phyloP scores from a whole-genome alignment of 805 yeast species.

The Schwanniomyces vanrijiae region DNA sequence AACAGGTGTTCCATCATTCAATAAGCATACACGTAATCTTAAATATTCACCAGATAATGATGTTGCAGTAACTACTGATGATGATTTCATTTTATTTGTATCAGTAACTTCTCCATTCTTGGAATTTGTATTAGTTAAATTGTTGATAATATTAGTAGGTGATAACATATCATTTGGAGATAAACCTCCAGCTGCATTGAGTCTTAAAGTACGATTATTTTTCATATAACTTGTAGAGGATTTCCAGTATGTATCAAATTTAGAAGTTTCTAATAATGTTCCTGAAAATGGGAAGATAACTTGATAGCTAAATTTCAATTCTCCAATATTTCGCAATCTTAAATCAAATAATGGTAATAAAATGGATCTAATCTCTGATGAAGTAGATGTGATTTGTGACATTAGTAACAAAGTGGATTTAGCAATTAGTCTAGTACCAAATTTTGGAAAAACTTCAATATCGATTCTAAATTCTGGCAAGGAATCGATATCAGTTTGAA shows the following conservation, averaged over 20 bases:
- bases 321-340: constrained; percentile 80
- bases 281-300: constrained; percentile 90
- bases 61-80: constrained; percentile 86
- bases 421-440: constrained; percentile 90
- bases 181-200: constrained; percentile 39
- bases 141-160: constrained; percentile 26
- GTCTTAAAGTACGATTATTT: constrained; percentile 24
- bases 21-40: constrained; percentile 64
- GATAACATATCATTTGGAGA: constrained; percentile 43
- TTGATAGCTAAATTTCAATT: constrained; percentile 71
- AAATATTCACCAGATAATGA: constrained; percentile 82
- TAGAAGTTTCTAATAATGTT: constrained; percentile 78
- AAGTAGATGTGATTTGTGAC: constrained; percentile 37
- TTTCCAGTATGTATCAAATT: constrained; percentile 97
- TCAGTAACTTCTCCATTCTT: constrained; percentile 7
- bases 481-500: constrained; percentile 78
- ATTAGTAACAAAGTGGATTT: constrained; percentile 77
- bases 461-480: constrained; percentile 65
- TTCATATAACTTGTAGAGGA: constrained; percentile 62
- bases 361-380: constrained; percentile 39
- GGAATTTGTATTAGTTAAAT: constrained; percentile 6
- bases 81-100: constrained; percentile 18
- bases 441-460: constrained; percentile 89
- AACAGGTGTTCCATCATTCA: constrained; percentile 84
- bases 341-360: constrained; percentile 80